Percentiles rank a stretch among this genome's conserved stretches.
Evolutionary conservation across 1,139 yeast species (phyloP).

Genomic region (Zygosaccharomyces sapae): DNA sequence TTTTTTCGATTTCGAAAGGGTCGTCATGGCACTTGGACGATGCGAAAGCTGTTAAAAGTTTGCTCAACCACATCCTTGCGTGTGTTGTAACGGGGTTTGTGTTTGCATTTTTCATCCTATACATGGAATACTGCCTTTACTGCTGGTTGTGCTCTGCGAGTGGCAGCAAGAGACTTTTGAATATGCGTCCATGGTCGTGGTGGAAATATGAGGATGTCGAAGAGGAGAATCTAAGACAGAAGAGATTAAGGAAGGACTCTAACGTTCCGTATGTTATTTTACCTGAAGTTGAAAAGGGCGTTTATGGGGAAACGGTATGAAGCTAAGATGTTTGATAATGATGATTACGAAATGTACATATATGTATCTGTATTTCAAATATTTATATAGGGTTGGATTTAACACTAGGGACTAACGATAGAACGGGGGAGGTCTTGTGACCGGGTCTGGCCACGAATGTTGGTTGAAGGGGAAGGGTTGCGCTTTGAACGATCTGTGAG

Average conservation of each 20-base stretch:
- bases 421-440: too few species aligned
- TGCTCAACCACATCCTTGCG: conserved; percentile 65
- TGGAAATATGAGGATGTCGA: background rate
- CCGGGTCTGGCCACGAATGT: too few species aligned
- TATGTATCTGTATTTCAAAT: too few species aligned
- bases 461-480: too few species aligned
- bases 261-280: conserved; percentile 19
- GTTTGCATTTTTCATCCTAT: conserved; percentile 53
- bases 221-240: conserved; percentile 12
- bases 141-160: conserved; percentile 38
- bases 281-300: conserved; percentile 21
- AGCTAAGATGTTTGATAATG: too few species aligned
- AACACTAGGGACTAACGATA: too few species aligned
- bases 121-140: conserved; percentile 60
- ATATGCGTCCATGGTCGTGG: background rate
- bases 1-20: conserved; percentile 70
- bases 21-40: conserved; percentile 89
- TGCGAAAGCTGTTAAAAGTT: conserved; percentile 65
- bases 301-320: background rate
- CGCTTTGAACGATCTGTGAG: too few species aligned
- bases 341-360: too few species aligned
- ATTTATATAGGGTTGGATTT: too few species aligned
- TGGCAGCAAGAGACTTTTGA: conserved; percentile 9
- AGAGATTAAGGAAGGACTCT: conserved; percentile 26
- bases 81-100: conserved; percentile 67